phyloP scores from a whole-genome alignment of 73 alveolate genomes.

The Breviolum minutum region DNA sequence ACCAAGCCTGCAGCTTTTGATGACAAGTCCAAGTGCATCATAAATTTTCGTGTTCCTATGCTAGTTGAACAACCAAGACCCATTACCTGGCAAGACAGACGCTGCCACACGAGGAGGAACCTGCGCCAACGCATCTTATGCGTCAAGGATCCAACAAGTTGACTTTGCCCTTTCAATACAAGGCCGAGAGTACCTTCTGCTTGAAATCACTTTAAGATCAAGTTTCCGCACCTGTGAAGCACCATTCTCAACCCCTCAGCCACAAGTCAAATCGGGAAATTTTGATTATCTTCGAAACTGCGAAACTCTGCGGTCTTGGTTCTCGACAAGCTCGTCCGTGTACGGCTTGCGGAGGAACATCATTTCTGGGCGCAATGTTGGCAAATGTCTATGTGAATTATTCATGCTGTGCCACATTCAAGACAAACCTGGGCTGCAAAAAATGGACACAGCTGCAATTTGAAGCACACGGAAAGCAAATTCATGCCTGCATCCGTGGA shows the following conservation, averaged over 20 bases:
- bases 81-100: background rate
- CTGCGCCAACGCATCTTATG: background rate
- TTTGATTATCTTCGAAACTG: background rate
- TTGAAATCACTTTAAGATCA: background rate
- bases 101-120: background rate
- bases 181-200: too few relatives aligned
- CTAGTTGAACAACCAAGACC: too few relatives aligned
- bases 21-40: background rate
- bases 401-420: background rate
- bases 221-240: conserved; percentile 1
- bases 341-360: background rate
- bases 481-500: conserved; percentile 6
- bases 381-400: background rate
- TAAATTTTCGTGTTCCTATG: background rate
- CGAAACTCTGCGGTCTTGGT: background rate
- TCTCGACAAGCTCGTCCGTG: conserved; percentile 8
- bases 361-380: background rate
- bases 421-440: background rate
- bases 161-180: background rate
- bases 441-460: background rate
- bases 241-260: conserved; percentile 5
- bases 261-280: background rate
- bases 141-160: background rate
- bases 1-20: background rate
- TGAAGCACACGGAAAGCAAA: background rate